Base-by-base conservation (phyloP, 2,329 filamentous ascomycete species). In the Rhynchosporium agropyri region DNA sequence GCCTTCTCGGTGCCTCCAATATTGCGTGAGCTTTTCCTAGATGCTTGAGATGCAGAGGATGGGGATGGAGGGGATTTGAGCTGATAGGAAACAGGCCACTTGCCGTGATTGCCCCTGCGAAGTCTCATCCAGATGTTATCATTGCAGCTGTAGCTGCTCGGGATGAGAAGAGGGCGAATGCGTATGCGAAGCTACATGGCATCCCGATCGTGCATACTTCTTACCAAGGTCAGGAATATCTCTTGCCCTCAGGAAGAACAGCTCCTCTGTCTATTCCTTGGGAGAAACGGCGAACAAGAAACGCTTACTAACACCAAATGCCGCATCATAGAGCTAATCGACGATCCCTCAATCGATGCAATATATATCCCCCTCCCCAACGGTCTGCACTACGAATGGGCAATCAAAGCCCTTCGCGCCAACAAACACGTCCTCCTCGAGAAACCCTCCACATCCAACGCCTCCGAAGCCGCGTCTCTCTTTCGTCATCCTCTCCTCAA, bases 81-180 rank as follows among this genome's bases (percentile, higher is more conserved):
- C 26, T 45, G 33, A 50, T 33, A 31, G 38, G 50, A 45, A 31
- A 31, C 63, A 80, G 77, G 8, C 78, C 79, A 0, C 58, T 73
- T 15, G 77, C 77, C 12, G 67, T 84, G 20, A 79, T 85, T 42
- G 69, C 63, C 2, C 82, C 83, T 0, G 82, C 83, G 13, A 79
- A 76, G 64, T 78, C 76, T 3, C 83, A 87, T 67, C 75, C 83
- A 0, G 81, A 84, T 45, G 80, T 85, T 13, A 75, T 84, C 12
- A 64, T 87, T 12, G 76, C 79, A 8, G 80, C 79, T 4, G 77
- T 87, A 1, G 82, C 84, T 2, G 81, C 83, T 2, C 77, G 83
- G 4, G 79, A 84, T 69, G 74, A 68, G 38, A 71, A 70, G 4
- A 80, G 76, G 57, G 84, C 83, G 0, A 72, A 77, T 56, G 76